Base-by-base conservation (phyloP, 139 green algal species). In the Haematococcus lacustris region DNA sequence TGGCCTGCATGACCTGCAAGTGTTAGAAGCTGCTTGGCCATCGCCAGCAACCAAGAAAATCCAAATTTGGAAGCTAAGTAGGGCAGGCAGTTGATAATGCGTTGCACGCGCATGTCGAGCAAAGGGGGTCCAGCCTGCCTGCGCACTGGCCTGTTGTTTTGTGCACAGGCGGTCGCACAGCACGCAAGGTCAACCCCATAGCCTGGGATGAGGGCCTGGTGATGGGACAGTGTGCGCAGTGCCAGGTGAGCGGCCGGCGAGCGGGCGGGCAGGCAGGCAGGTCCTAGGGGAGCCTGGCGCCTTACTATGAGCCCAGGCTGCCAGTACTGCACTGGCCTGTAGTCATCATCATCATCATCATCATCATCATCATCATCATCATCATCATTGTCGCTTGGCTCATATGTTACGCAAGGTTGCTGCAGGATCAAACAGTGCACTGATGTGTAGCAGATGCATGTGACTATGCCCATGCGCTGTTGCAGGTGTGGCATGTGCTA, bases 191-290 rank as follows among this genome's bases (percentile, higher is more conserved):
- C 5, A 90, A 90, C 64, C 85, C 85, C 13, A 47, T 87, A 2
- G 85, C 85, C 1, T 90, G 85, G 85, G 81, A 88, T 38, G 83
- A 81, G 30, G 85, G 85, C 32, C 61, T 82, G 13, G 83, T 90
- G 9, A 85, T 87, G 47, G 68, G 66, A 3, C 83, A 90, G 62
- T 90, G 85, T 68, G 65, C 70, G 38, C 69, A 78, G 28, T 90
- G 85, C 65, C 43, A 78, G 17, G 78, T 69, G 35, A 5, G 60
- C 3, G 4, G 38, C 47, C 13, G 47, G 17, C 47, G 21, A 57
- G 21, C 17, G 17, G 13, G 47, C 21, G 21, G 47, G 13, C 47
- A 13, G 17, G 47, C 47, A n/a, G 13, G 17, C 13, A n/a, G 47
- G 21, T 57, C 17, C 21, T 21, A 57, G 21, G 47, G 17, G 21